Evolutionary conservation across 495 filamentous ascomycete species (phyloP).

Genomic region (Penicillium maclennaniae): DNA sequence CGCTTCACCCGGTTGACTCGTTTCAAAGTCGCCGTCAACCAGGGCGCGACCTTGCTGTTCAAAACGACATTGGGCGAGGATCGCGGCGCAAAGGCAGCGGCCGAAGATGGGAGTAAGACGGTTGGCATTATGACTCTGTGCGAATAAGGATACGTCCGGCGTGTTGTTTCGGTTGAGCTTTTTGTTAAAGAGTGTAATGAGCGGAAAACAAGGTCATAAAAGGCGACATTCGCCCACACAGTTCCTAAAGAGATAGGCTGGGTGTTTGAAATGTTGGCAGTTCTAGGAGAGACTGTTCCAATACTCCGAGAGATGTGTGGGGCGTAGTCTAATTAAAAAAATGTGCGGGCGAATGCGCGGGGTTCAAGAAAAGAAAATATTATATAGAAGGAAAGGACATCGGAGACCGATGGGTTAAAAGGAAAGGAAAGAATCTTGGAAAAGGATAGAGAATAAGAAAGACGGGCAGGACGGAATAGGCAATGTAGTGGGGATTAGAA

Average conservation of each 20-base stretch:
- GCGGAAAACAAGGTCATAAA: slow-evolving; percentile 33
- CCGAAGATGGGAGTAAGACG: slow-evolving; percentile 88
- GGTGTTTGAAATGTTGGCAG: not conserved
- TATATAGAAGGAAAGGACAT: slow-evolving; percentile 52
- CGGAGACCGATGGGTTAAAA: slow-evolving; percentile 25
- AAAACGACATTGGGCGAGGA: slow-evolving; percentile 95
- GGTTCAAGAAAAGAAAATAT: slow-evolving; percentile 42
- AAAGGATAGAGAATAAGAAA: slow-evolving; percentile 19
- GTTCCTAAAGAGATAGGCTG: not conserved
- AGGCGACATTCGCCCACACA: slow-evolving; percentile 48
- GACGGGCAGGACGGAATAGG: slow-evolving; percentile 38
- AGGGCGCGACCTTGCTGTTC: slow-evolving; percentile 90
- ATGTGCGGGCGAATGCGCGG: slow-evolving; percentile 46
- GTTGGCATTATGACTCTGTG: slow-evolving; percentile 71
- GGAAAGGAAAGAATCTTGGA: slow-evolving; percentile 20
- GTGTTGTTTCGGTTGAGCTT: slow-evolving; percentile 6
- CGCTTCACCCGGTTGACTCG: slow-evolving; percentile 97
- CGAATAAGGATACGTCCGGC: slow-evolving; percentile 29
- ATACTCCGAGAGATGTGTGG: slow-evolving; percentile 15
- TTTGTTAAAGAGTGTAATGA: slow-evolving; percentile 31
- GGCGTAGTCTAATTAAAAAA: slow-evolving; percentile 35
- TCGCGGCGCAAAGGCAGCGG: slow-evolving; percentile 92
- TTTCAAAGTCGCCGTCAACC: slow-evolving; percentile 95
- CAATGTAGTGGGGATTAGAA: slow-evolving; percentile 31
- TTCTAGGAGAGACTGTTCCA: slow-evolving; percentile 25